Percentiles rank a stretch among this genome's conserved stretches.
phyloP scores from a whole-genome alignment of 306 rosid species.

The Quercus robur region DNA sequence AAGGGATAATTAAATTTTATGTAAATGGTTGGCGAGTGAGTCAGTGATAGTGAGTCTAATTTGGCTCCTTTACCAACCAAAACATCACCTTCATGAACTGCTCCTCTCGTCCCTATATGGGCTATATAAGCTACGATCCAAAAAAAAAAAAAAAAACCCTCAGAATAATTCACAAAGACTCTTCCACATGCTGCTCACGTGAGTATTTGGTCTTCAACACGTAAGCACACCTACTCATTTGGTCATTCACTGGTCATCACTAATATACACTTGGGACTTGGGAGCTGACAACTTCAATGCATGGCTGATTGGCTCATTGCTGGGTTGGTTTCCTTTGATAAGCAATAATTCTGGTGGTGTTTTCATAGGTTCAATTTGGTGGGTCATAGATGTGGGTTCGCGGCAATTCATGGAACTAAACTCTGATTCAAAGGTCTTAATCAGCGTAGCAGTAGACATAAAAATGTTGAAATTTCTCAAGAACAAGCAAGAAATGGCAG shows the following conservation, averaged over 20 bases:
- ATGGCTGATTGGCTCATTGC: too few species aligned
- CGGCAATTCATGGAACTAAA: too few species aligned
- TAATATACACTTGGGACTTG: too few species aligned
- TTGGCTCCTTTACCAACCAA: constrained; percentile 7
- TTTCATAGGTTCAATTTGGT: neutral
- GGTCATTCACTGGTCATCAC: too few species aligned
- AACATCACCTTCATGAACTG: neutral
- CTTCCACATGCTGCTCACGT: neutral
- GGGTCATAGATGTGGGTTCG: neutral
- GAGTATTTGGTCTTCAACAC: neutral
- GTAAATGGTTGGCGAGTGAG: constrained; percentile 7
- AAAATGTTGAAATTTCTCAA: too few species aligned
- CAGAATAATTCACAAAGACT: neutral
- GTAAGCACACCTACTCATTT: neutral
- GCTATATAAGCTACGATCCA: neutral
- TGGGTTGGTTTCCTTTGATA: constrained; percentile 3
- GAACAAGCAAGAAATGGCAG: too few species aligned
- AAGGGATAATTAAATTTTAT: neutral
- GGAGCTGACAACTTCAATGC: too few species aligned
- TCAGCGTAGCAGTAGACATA: too few species aligned
- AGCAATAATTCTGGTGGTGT: neutral
- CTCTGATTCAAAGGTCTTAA: too few species aligned
- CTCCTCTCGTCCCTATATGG: neutral
- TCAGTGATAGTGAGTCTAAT: constrained; percentile 2
- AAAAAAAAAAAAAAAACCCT: neutral